Base-by-base conservation (phyloP, 805 yeast species). In the Metschnikowia noctiluminum region DNA sequence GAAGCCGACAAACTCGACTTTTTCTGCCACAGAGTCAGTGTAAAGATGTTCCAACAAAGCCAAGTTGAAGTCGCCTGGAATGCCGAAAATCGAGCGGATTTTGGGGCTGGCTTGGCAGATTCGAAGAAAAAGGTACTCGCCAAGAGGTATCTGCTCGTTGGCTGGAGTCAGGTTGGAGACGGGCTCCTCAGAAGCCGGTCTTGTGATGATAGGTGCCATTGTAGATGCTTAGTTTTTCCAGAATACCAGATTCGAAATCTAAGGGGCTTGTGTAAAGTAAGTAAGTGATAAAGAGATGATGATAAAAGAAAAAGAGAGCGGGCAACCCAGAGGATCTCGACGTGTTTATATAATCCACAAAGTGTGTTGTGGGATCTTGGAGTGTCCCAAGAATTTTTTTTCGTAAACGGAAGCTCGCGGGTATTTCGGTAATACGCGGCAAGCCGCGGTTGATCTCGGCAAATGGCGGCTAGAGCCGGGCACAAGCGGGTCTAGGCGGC, bases 51-150 rank as follows among this genome's bases (percentile, higher is more conserved):
- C 96, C 58, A 88, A 69, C 26, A 88, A 68, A 6, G 77, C 74
- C 54, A 85, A 66, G 63, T 85, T 85, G 69, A 82, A 86, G 59
- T 86, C 91, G 31, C 92, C 94, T 1, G 92, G 91, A 26, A 86
- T 88, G 43, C 91, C 91, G 65, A 86, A 86, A 11, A 85, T 68
- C 1, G 88, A 77, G 38, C 50, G 61, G 37, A 68, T 50, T 38
- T 74, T 71, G 3, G 85, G 79, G 39, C 80, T 84, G 28, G 79
- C 66, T 42, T 78, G 78, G 8, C 68, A 54, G 34, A 86, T 64
- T 59, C 91, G 71, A 45, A 74, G 72, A 61, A 85, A 84, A 9
- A 86, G 59, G 57, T 81, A 85, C 54, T 83, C 87, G 3, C 89
- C 89, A 41, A 85, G 69, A 1, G 87, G 81, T 31, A 77, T 62